Percentiles rank a stretch among this genome's conserved stretches.
Conservation (phyloP, 331 rosid genomes). For the Phaseolus coccineus region DNA sequence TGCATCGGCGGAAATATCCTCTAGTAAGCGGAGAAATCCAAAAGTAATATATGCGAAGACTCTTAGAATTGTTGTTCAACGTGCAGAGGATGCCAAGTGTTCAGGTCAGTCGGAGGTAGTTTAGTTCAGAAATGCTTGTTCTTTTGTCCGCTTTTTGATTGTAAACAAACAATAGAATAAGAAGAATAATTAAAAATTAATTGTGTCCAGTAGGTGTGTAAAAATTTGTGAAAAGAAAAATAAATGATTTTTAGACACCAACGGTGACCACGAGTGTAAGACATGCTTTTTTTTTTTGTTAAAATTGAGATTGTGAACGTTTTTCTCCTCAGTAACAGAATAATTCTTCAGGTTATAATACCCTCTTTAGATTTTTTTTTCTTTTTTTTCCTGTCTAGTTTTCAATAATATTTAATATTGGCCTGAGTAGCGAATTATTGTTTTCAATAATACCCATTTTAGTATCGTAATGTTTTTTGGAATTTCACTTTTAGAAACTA, state of each 20-base stretch:
- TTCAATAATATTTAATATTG: background rate
- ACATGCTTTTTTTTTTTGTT: background rate
- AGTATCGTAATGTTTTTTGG: background rate
- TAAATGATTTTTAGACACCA: slow-evolving; percentile 17
- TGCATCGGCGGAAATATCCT: slow-evolving; percentile 76
- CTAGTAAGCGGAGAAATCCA: slow-evolving; percentile 74
- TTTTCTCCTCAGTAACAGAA: background rate
- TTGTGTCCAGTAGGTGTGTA: slow-evolving; percentile 11
- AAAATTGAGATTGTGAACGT: background rate
- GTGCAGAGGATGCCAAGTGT: slow-evolving; percentile 74
- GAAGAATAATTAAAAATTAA: slow-evolving; percentile 21
- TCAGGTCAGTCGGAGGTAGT: slow-evolving; percentile 63
- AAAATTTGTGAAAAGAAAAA: slow-evolving; percentile 20
- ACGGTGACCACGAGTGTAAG: background rate
- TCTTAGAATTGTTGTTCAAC: slow-evolving; percentile 76
- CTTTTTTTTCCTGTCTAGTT: background rate
- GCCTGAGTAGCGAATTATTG: background rate
- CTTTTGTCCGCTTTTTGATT: slow-evolving; percentile 3
- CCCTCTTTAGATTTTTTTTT: background rate
- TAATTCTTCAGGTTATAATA: background rate
- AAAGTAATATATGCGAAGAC: slow-evolving; percentile 82
- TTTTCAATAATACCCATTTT: background rate
- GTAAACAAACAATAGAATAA: background rate
- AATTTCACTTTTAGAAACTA: background rate
- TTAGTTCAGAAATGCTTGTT: slow-evolving; percentile 9